These are phyloP conservation scores for Cutaneotrichosporon curvatum DNA, from an alignment of 1,284 basidiomycete species.

Conservation along the genomic window DNA sequence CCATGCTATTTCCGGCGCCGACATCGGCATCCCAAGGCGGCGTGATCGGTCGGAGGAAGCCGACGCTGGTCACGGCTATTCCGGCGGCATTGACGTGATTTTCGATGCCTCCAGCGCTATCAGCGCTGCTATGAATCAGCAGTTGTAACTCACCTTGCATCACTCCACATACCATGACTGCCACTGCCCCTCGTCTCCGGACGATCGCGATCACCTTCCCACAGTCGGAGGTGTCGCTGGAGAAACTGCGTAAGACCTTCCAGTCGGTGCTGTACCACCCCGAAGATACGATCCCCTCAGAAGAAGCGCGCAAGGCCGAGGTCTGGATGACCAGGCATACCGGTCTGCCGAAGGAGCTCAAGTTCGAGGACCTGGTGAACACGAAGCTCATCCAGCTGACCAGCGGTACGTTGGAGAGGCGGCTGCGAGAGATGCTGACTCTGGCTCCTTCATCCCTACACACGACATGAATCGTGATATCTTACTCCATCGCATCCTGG, in stretches of 20 bases:
- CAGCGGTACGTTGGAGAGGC: slow-evolving; percentile 20
- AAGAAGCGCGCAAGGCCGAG: slow-evolving; percentile 22
- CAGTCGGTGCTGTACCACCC: slow-evolving; percentile 31
- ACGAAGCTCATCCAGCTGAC: slow-evolving; percentile 35
- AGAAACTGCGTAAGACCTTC: slow-evolving; percentile 24
- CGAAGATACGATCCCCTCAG: slow-evolving; percentile 15
- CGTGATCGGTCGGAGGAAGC: too few relatives aligned
- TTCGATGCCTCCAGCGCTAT: too few relatives aligned
- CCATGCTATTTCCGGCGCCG: too few relatives aligned
- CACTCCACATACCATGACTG: too few relatives aligned
- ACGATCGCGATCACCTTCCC: slow-evolving; percentile 10
- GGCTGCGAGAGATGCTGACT: too few relatives aligned
- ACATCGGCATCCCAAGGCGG: too few relatives aligned
- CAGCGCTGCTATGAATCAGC: too few relatives aligned
- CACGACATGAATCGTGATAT: neutral
- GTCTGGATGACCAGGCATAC: slow-evolving; percentile 26
- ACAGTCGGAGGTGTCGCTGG: slow-evolving; percentile 21
- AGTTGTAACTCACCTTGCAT: too few relatives aligned
- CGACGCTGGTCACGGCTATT: too few relatives aligned
- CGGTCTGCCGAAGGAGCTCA: slow-evolving; percentile 22
- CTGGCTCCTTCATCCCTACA: too few relatives aligned
- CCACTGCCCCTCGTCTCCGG: neutral
- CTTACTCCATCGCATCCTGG: neutral
- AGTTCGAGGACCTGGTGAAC: slow-evolving; percentile 20
- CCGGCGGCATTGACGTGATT: too few relatives aligned